These are phyloP conservation scores for Cladobotryum protrusum DNA, from an alignment of 2,329 filamentous ascomycete species.

Conservation along the genomic window DNA sequence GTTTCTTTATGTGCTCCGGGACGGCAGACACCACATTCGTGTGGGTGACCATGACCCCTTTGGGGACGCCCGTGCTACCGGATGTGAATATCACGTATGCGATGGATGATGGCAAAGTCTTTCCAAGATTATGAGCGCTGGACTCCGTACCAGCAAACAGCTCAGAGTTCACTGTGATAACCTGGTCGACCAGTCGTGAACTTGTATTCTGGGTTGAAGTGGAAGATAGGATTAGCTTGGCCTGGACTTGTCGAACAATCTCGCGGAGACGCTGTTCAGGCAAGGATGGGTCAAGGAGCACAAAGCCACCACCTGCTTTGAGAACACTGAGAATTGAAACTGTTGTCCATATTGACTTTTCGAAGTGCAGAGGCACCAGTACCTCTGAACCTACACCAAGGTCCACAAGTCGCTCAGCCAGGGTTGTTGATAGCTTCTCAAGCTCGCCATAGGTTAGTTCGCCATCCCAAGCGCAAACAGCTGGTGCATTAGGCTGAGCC, in stretches of 20 bases:
- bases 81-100: slow-evolving; percentile 42
- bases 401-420: neutral
- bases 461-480: slow-evolving; percentile 19
- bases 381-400: slow-evolving; percentile 21
- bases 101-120: neutral
- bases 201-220: no score
- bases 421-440: slow-evolving; percentile 2
- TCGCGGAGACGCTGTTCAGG: no score
- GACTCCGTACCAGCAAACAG: no score
- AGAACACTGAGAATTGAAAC: slow-evolving; percentile 13
- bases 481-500: slow-evolving; percentile 6
- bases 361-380: slow-evolving; percentile 12
- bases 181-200: no score
- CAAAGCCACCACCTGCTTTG: neutral
- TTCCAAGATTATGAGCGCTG: neutral
- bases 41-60: slow-evolving; percentile 34
- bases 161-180: no score
- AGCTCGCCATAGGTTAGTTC: slow-evolving; percentile 18
- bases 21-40: neutral
- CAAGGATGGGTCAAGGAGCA: no score
- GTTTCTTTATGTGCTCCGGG: slow-evolving; percentile 1
- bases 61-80: slow-evolving; percentile 42
- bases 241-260: no score
- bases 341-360: slow-evolving; percentile 13
- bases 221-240: no score